Conservation (phyloP, 2,329 filamentous ascomycete species). For the Colletotrichum sansevieriae region DNA sequence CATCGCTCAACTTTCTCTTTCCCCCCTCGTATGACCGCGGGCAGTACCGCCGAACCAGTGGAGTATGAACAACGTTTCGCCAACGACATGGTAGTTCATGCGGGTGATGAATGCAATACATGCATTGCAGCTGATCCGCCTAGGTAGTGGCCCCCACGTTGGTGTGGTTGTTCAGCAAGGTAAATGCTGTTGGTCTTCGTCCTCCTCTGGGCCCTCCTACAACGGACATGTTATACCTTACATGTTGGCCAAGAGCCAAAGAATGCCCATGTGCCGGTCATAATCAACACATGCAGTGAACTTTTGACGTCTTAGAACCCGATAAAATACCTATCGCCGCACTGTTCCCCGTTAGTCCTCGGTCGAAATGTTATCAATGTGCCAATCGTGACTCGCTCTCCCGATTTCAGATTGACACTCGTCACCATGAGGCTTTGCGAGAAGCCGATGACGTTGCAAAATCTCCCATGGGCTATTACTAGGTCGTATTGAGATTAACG, state of each 20-base stretch:
- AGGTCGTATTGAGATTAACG: too few species aligned
- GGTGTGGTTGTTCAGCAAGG: too few species aligned
- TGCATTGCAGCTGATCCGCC: not conserved
- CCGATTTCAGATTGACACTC: not conserved
- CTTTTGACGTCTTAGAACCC: not conserved
- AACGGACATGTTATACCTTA: too few species aligned
- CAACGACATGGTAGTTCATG: not conserved
- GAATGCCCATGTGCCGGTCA: not conserved
- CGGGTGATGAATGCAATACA: constrained; percentile 1
- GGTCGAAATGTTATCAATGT: not conserved
- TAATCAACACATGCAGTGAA: not conserved
- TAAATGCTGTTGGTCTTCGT: too few species aligned
- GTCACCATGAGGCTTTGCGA: not conserved
- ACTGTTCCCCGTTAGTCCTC: not conserved
- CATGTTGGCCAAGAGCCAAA: too few species aligned
- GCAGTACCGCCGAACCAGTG: constrained; percentile 2
- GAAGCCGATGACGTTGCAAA: not conserved
- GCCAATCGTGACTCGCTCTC: too few species aligned
- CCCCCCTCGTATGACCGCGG: not conserved
- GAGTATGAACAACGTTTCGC: not conserved
- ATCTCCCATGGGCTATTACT: not conserved
- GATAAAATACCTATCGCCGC: not conserved
- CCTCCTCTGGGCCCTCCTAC: too few species aligned
- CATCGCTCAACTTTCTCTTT: not conserved
- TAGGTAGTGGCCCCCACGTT: not conserved